Percentiles rank a stretch among this genome's conserved stretches.
Evolutionary conservation across 2,329 filamentous ascomycete genomes (phyloP).

Genomic region (Phialemoniopsis sp.): DNA sequence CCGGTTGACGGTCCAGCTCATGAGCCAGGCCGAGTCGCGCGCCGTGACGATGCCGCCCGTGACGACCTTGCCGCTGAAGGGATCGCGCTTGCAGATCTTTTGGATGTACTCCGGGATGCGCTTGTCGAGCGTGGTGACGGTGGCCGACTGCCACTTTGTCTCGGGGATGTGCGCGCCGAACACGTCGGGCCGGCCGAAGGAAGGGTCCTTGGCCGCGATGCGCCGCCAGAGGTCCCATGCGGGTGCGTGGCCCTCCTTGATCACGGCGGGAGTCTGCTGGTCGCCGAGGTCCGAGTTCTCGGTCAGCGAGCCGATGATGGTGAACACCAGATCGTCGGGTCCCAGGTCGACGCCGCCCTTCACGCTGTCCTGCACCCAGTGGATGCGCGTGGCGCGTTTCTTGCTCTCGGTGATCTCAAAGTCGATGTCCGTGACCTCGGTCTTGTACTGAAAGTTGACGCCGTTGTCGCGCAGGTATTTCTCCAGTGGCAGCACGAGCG

Average conservation of each 20-base stretch:
- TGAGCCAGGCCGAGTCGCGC: constrained; percentile 32
- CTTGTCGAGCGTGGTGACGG: constrained; percentile 37
- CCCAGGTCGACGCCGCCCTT: constrained; percentile 15
- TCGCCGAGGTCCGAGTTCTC: constrained; percentile 26
- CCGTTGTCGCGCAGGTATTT: constrained; percentile 21
- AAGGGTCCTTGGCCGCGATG: constrained; percentile 25
- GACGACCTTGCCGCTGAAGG: constrained; percentile 23
- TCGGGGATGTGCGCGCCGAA: constrained; percentile 30
- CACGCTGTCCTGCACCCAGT: constrained; percentile 12
- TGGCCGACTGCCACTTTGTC: constrained; percentile 33
- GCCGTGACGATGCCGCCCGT: constrained; percentile 28
- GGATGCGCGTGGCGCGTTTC: constrained; percentile 17
- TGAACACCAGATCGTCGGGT: constrained; percentile 28
- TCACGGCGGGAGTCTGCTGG: constrained; percentile 20
- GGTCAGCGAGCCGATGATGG: constrained; percentile 31
- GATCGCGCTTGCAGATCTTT: constrained; percentile 18
- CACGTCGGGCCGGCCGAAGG: constrained; percentile 32
- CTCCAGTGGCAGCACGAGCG: constrained; percentile 23
- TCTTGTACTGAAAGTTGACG: constrained; percentile 22
- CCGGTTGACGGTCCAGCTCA: constrained; percentile 31
- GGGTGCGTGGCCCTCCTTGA: constrained; percentile 24
- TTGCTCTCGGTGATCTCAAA: constrained; percentile 9
- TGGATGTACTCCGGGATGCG: constrained; percentile 22
- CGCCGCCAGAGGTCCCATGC: constrained; percentile 35
- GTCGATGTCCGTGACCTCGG: constrained; percentile 13